Conservation (phyloP, 371 early-diverging fungal genomes). For the Conidiobolus coronatus region DNA sequence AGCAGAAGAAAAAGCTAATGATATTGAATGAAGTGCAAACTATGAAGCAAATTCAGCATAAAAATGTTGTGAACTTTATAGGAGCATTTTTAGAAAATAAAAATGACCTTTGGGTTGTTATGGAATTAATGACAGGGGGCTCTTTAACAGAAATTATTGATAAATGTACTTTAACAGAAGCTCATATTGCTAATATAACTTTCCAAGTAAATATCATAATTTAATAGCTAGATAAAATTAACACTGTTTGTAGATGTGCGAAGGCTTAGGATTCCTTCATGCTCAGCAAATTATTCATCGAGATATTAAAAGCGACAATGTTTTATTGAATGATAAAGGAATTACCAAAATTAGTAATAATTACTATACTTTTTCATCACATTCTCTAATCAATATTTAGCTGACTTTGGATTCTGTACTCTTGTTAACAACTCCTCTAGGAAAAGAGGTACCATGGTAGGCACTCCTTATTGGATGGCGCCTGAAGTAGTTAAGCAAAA, state of each 20-base stretch:
- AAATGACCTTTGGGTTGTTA: constrained; percentile 87
- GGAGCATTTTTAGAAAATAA: constrained; percentile 66
- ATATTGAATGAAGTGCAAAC: constrained; percentile 88
- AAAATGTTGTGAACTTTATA: constrained; percentile 85
- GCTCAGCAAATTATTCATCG: constrained; percentile 79
- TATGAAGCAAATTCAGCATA: constrained; percentile 85
- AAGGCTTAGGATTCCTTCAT: constrained; percentile 84
- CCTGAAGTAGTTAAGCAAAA: constrained; percentile 82
- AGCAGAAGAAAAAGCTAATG: constrained; percentile 82
- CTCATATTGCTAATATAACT: constrained; percentile 78
- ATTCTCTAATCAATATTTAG: constrained; percentile 3
- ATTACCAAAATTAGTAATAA: constrained; percentile 74
- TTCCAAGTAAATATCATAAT: constrained; percentile 44
- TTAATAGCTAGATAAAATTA: too few relatives aligned
- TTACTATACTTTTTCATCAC: background rate
- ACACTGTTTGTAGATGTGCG: constrained; percentile 23
- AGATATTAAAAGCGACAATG: constrained; percentile 94
- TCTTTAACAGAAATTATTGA: constrained; percentile 92
- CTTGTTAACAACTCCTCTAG: constrained; percentile 60
- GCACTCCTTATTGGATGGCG: constrained; percentile 89
- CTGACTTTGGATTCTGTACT: constrained; percentile 91
- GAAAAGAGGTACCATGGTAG: constrained; percentile 91
- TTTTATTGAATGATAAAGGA: constrained; percentile 62
- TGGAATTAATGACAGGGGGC: constrained; percentile 98
- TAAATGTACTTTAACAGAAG: constrained; percentile 69